Evolutionary conservation across 495 filamentous ascomycete species (phyloP).

Genomic region (Talaromyces borbonicus): DNA sequence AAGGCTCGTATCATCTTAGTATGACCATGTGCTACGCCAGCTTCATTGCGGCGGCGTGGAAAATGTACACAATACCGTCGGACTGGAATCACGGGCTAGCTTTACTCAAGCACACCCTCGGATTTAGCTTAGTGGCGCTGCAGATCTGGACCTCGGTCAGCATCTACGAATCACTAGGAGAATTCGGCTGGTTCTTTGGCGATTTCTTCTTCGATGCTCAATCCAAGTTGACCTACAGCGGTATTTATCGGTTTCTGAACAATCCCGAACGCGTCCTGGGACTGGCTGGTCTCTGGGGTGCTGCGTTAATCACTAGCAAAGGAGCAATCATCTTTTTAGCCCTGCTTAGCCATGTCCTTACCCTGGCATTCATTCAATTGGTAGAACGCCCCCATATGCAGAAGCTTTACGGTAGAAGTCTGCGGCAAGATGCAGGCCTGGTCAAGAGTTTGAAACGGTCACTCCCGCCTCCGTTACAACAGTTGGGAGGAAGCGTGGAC

Average conservation of each 20-base stretch:
- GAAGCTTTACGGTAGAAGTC: slow-evolving; percentile 79
- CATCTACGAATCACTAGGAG: slow-evolving; percentile 92
- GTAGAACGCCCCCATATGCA: slow-evolving; percentile 98
- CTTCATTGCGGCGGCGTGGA: slow-evolving; percentile 88
- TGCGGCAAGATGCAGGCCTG: slow-evolving; percentile 81
- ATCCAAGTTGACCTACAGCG: slow-evolving; percentile 84
- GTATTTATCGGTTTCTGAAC: slow-evolving; percentile 96
- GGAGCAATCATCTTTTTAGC: slow-evolving; percentile 74
- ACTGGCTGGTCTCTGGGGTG: slow-evolving; percentile 91
- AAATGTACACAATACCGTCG: slow-evolving; percentile 79
- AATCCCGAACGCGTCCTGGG: slow-evolving; percentile 93
- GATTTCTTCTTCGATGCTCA: slow-evolving; percentile 88
- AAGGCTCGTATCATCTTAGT: slow-evolving; percentile 87
- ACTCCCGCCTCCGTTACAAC: slow-evolving; percentile 66
- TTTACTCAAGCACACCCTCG: slow-evolving; percentile 78
- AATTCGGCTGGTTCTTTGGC: slow-evolving; percentile 99
- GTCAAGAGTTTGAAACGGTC: slow-evolving; percentile 82
- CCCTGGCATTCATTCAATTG: slow-evolving; percentile 80
- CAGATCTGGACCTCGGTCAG: slow-evolving; percentile 90
- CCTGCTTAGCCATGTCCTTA: slow-evolving; percentile 72
- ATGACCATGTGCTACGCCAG: slow-evolving; percentile 80
- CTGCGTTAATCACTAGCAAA: slow-evolving; percentile 85
- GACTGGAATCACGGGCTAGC: slow-evolving; percentile 80
- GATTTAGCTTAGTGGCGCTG: slow-evolving; percentile 67
- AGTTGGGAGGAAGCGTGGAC: slow-evolving; percentile 77